Evolutionary conservation across 139 green algal genomes (phyloP).

Genomic region (Eudorina sp.): DNA sequence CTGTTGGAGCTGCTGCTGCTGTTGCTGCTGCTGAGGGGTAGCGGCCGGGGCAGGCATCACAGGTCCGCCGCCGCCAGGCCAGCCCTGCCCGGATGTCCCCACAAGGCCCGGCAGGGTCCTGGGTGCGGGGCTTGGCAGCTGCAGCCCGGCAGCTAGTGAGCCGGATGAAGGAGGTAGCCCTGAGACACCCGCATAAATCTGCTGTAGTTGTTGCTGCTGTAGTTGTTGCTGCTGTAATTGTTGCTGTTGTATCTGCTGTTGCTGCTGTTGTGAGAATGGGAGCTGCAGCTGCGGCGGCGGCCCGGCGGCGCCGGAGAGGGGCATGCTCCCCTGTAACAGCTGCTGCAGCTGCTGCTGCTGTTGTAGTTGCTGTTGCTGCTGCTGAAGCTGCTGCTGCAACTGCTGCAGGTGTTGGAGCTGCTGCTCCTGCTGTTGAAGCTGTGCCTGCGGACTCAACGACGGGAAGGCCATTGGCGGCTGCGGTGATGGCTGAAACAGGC

Average conservation of each 20-base stretch:
- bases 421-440: neutral
- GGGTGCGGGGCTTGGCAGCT: neutral
- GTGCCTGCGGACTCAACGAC: neutral
- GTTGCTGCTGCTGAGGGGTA: too few relatives aligned
- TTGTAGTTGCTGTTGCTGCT: constrained; percentile 9
- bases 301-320: too few relatives aligned
- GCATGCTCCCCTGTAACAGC: neutral
- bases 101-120: neutral
- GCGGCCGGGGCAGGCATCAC: too few relatives aligned
- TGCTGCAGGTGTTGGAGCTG: neutral
- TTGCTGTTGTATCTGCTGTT: too few relatives aligned
- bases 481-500: neutral
- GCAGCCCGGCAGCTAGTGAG: neutral
- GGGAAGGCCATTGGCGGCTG: neutral
- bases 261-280: too few relatives aligned
- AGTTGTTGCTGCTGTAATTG: too few relatives aligned
- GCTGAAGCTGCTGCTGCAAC: neutral
- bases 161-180: too few relatives aligned
- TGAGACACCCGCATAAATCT: too few relatives aligned
- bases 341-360: constrained; percentile 25
- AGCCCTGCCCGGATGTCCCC: too few relatives aligned
- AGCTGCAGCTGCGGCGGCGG: neutral
- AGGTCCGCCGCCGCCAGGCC: too few relatives aligned
- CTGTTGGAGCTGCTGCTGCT: too few relatives aligned
- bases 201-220: too few relatives aligned